phyloP scores from a whole-genome alignment of 2,329 filamentous ascomycete species.

The Metarhizium humberi region DNA sequence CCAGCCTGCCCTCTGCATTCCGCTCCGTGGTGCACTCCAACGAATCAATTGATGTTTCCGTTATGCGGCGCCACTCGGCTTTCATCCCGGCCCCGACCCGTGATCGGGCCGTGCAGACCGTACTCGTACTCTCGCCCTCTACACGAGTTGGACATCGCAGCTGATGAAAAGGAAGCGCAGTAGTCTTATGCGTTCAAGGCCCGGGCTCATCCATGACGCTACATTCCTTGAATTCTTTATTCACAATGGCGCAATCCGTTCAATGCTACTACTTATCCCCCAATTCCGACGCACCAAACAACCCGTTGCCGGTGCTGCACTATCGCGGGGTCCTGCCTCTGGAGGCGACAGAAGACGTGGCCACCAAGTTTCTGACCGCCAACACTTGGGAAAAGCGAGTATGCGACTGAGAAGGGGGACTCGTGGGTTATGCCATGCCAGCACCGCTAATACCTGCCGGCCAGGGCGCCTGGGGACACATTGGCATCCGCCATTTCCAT shows the following conservation, averaged over 20 bases:
- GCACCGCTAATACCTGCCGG: not conserved
- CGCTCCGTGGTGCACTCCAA: not conserved
- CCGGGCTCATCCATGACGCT: too few relatives aligned
- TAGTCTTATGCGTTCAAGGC: too few relatives aligned
- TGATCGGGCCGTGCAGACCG: not conserved
- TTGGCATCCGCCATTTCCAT: constrained; percentile 15
- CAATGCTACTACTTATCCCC: constrained; percentile 11
- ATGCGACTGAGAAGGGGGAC: not conserved
- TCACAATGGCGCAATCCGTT: constrained; percentile 6
- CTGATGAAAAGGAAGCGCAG: too few relatives aligned
- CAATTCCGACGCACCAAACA: constrained; percentile 13
- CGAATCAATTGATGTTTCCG: too few relatives aligned
- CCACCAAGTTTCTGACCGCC: constrained; percentile 8
- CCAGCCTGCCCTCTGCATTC: too few relatives aligned
- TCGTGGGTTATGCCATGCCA: not conserved
- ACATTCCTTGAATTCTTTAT: not conserved
- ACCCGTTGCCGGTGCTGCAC: constrained; percentile 11
- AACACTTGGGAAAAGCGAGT: constrained; percentile 16
- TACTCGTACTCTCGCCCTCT: not conserved
- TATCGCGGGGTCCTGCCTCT: constrained; percentile 11
- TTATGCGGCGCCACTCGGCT: not conserved
- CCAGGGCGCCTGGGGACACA: constrained; percentile 14
- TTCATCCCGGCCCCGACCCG: not conserved
- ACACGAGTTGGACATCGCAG: not conserved
- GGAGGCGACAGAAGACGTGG: constrained; percentile 8